Evolutionary conservation across 2,329 filamentous ascomycete species (phyloP), one percentile per base, ranked within the genome.

Genomic region (Eurotiales sp.): DNA sequence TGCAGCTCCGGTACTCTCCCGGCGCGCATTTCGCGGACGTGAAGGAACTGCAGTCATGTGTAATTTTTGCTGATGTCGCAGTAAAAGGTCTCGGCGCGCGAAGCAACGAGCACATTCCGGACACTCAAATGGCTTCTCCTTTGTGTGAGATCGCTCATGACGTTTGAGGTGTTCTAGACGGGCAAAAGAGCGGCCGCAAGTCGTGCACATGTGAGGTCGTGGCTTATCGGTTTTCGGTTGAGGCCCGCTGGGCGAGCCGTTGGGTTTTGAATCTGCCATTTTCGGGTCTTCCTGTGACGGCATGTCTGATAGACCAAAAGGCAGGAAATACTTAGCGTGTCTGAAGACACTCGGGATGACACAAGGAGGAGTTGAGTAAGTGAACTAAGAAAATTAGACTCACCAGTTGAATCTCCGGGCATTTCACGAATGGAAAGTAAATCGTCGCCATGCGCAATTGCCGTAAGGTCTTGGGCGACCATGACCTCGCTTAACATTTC

Each of bases 91-190:
- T 59, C 93, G 84, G 55, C 93, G 84, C 54, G 93, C 93, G 72
- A 99, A 99, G 74, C 93, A 97, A 72, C 93, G 78, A 32, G 89
- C 82, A 72, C 93, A 99, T 70, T 97, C 90, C 23, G 90, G 89
- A 64, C 93, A 99, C 72, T 96, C 90, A 63, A 99, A 99, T 1
- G 93, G 93, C 77, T 99, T 99, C 74, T 99, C 91, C 70, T 99
- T 96, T 40, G 91, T 96, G 68, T 96, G 91, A n/a, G 90, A 96
- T 56, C 93, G 84, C 74, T 97, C 93, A 72, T 99, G 93, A 55
- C 93, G 87, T 76, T 99, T 99, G 59, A 99, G 76, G 70, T 99
- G 93, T 74, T 99, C 93, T 61, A 99, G 76, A 55, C 93, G 85
- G 53, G 93, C 93, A 70, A 99, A 99, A 27, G 89, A 95, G 58